A percentile compares a stretch with the other conserved stretches of the same genome.
Conservation (phyloP, 2,329 filamentous ascomycete species). For the Xylaria sp. region DNA sequence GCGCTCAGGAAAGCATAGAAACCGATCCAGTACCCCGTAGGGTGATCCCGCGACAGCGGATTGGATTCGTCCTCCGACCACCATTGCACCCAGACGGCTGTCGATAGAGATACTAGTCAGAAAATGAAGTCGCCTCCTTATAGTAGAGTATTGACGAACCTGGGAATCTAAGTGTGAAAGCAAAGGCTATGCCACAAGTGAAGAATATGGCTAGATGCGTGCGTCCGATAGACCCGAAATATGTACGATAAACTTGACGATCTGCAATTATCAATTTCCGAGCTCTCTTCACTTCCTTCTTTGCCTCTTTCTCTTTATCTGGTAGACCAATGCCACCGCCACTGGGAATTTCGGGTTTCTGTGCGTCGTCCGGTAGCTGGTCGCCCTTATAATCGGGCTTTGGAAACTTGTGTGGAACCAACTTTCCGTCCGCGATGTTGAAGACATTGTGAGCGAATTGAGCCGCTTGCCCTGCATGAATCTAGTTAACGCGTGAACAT, state of each 20-base stretch:
- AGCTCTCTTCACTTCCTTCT: neutral
- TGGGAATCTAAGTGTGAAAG: constrained; percentile 38
- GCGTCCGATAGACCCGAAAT: constrained; percentile 38
- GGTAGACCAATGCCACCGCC: too few species aligned
- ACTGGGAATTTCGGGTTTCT: neutral
- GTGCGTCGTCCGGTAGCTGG: neutral
- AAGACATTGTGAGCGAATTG: constrained; percentile 32
- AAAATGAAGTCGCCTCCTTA: neutral
- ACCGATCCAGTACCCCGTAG: constrained; percentile 40
- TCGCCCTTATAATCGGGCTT: constrained; percentile 3
- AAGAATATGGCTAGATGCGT: constrained; percentile 35
- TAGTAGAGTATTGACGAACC: constrained; percentile 29
- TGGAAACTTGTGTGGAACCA: constrained; percentile 25
- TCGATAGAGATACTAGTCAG: constrained; percentile 1
- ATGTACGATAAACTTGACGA: constrained; percentile 37
- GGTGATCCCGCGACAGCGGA: constrained; percentile 24
- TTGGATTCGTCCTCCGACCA: constrained; percentile 40
- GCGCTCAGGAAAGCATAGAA: constrained; percentile 37
- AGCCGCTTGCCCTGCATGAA: constrained; percentile 22
- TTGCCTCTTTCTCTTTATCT: constrained; percentile 5
- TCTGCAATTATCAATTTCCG: constrained; percentile 26
- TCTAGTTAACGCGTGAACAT: neutral
- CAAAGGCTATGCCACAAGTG: constrained; percentile 30
- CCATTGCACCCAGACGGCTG: constrained; percentile 46
- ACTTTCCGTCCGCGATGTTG: constrained; percentile 28